Conservation (phyloP, 495 filamentous ascomycete species). For the Halenospora varia region DNA sequence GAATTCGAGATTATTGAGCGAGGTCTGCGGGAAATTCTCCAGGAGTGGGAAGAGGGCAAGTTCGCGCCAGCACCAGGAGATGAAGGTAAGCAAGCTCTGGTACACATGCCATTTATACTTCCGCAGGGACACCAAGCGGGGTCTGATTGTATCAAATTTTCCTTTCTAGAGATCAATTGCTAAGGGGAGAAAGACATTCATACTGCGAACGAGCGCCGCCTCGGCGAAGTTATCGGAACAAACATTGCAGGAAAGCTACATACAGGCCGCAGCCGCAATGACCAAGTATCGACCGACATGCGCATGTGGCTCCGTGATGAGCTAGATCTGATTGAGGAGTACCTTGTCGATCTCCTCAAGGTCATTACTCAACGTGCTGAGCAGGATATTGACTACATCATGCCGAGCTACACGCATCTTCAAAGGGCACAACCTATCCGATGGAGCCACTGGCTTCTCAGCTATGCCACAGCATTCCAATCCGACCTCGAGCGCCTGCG, state of each 20-base stretch:
- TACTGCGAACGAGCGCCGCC: conserved; percentile 87
- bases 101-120: conserved; percentile 20
- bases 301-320: conserved; percentile 84
- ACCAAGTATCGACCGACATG: conserved; percentile 93
- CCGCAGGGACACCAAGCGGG: conserved; percentile 8
- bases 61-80: conserved; percentile 59
- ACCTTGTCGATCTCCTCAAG: conserved; percentile 65
- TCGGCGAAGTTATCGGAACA: conserved; percentile 87
- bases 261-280: conserved; percentile 87
- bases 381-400: conserved; percentile 57
- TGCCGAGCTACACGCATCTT: conserved; percentile 84
- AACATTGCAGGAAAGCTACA: conserved; percentile 87
- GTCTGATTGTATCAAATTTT: conserved; percentile 14
- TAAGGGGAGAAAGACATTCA: conserved; percentile 52
- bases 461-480: conserved; percentile 71
- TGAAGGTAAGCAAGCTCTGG: conserved; percentile 41
- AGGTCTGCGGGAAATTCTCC: conserved; percentile 64
- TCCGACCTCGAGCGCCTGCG: conserved; percentile 76
- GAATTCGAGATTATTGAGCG: conserved; percentile 76
- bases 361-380: conserved; percentile 72
- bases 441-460: conserved; percentile 85
- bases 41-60: conserved; percentile 65
- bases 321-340: conserved; percentile 63
- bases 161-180: no score
- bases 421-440: conserved; percentile 89